Base-by-base conservation (phyloP, 1,284 basidiomycete genomes). In the Marasmius oreades region DNA sequence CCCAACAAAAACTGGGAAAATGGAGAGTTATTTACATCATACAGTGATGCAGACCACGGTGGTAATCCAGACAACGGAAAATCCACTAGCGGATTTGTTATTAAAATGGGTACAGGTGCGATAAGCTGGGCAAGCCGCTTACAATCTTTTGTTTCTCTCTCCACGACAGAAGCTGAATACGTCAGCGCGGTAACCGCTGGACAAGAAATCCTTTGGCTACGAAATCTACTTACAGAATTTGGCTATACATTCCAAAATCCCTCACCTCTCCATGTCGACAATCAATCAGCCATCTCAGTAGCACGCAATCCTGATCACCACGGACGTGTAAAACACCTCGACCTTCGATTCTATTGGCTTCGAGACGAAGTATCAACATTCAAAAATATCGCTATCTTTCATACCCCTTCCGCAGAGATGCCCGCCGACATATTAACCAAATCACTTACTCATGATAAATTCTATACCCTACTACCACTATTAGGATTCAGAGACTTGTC, bases 111-210 rank as follows among this genome's bases (percentile, higher is more conserved):
- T n/a, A n/a, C n/a, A n/a, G n/a, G n/a, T n/a, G n/a, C n/a, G n/a
- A n/a, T n/a, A n/a, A n/a, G 64, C 33, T 81, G 77, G 77, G 58
- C 57, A 31, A 70, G 67, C 6, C 67, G 67, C 36, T 64, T 70
- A 12, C 78, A 81, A 60, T 5, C 58, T 0, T 61, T 69, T 7
- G 68, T 75, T 22, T 63, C 77, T 0, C 59, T 68, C 2, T 80
- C 77, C 2, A 73, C 73, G 39, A 56, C n/a, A n/a, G n/a, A n/a
- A n/a, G n/a, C n/a, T n/a, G n/a, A n/a, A n/a, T n/a, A n/a, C n/a
- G n/a, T n/a, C n/a, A n/a, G n/a, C n/a, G n/a, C n/a, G n/a, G n/a
- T n/a, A n/a, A n/a, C n/a, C n/a, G n/a, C n/a, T n/a, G n/a, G n/a
- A n/a, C n/a, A n/a, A n/a, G n/a, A n/a, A n/a, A n/a, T n/a, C n/a